Base-by-base conservation (phyloP, 768 basidiomycete genomes). In the Kondoa subrosea region DNA sequence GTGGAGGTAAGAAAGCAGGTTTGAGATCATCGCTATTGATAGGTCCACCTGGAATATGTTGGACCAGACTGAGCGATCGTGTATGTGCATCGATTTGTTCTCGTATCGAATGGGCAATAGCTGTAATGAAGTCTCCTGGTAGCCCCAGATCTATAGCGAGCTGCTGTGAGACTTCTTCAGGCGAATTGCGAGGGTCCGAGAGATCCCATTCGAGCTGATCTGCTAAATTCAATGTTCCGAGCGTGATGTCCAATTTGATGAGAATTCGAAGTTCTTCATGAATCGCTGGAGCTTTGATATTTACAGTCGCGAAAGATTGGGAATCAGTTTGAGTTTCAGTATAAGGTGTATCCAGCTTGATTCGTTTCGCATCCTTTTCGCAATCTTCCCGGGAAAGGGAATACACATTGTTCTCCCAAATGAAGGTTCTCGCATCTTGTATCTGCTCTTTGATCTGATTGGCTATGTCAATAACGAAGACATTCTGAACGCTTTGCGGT, bases 181-280 rank as follows among this genome's bases (percentile, higher is more conserved):
- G 92, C 0, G 86, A 87, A 1, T 88, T 86, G 59, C 82, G 81
- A 26, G 80, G 78, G 67, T 87, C 90, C 72, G 86, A 86, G 40
- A 96, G 77, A 76, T 99, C 93, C 95, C 95, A 99, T 76, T 97
- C 95, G 74, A 97, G 93, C 74, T 91, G 88, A 77, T 99, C 95
- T 67, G 90, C 88, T 27, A 99, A 82, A 77, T 92, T 91, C 79
- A 91, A 84, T 4, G 86, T 85, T 27, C 90, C 93, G 66, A 92
- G 86, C 66, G 91, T 89, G 77, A 97, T 90, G 77, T 97, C 93
- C 70, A 99, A 83, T 91, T 89, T 91, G 79, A 99, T 85, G 67
- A 90, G 74, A 71, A 99, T 88, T 66, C 95, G 81, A 82, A 95
- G 84, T 73, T 97, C 95, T 74, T 95, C 91, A 40, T 83, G 81